Percentiles rank a stretch among this genome's conserved stretches.
Evolutionary conservation across 768 basidiomycete genomes (phyloP).

Genomic region (Sarcomyxa edulis): DNA sequence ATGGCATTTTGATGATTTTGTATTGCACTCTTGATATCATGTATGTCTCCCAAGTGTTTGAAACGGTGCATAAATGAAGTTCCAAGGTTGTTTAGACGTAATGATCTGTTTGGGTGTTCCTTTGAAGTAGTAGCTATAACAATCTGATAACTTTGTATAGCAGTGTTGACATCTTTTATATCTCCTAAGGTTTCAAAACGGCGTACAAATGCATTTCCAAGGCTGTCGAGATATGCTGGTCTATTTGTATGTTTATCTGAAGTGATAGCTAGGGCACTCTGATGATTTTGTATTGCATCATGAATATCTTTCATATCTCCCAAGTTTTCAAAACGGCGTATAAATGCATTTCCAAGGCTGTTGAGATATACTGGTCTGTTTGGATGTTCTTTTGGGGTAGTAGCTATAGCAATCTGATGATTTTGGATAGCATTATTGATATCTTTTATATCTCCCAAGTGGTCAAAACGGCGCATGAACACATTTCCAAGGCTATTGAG

Average conservation of each 20-base stretch:
- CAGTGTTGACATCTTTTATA: constrained; percentile 17
- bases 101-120: constrained; percentile 1
- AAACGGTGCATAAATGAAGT: constrained; percentile 11
- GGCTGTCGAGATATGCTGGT: constrained; percentile 11
- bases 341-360: constrained; percentile 6
- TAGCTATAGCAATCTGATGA: constrained; percentile 2
- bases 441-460: constrained; percentile 5
- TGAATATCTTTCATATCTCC: constrained; percentile 18
- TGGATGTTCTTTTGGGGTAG: constrained; percentile 9
- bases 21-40: constrained; percentile 10
- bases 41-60: constrained; percentile 6
- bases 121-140: constrained; percentile 6
- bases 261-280: constrained; percentile 10
- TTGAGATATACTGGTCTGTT: constrained; percentile 1
- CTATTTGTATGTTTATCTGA: constrained; percentile 12
- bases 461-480: constrained; percentile 3
- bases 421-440: constrained; percentile 6
- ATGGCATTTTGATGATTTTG: constrained; percentile 7
- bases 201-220: constrained; percentile 14
- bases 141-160: constrained; percentile 5
- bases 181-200: constrained; percentile 18
- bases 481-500: constrained; percentile 9
- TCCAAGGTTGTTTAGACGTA: constrained; percentile 9
- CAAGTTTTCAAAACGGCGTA: constrained; percentile 3
- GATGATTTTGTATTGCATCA: constrained; percentile 9